Evolutionary conservation across 306 rosid species (phyloP), one percentile per base, ranked within the genome.

Genomic region (Acacia melanoxylon): DNA sequence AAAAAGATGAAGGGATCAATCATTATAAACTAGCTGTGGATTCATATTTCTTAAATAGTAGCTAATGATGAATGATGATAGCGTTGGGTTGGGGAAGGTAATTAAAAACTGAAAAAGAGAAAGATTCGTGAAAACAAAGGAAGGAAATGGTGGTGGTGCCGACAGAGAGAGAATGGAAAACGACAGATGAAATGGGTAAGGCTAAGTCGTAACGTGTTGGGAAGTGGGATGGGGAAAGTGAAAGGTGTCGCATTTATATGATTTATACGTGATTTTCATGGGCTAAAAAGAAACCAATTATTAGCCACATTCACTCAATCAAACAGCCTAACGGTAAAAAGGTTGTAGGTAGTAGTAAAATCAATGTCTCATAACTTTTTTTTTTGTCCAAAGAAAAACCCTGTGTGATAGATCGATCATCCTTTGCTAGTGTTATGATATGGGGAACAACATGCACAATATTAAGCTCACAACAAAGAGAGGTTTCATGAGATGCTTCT

Each of bases 161-260:
- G 89, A 86, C 89, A 86, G 81, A 13, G 75, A 52, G 76, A 42
- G 80, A 49, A 22, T 20, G 49, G 88, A 86, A 82, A 78, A 78
- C 33, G 86, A 86, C 88, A 86, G 46, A 6, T 31, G 63, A 8
- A 70, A 69, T 70, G 77, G 82, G 24, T 17, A 22, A n/a, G 63
- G 82, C 59, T 17, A 58, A 58, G 63, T 9, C 14, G 72, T 75
- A 79, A 27, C 82, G 22, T 70, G 59, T 68, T 69, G 79, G 80
- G 80, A 82, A 82, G 44, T 79, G 79, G 56, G 54, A 27, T 59
- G 5, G 1, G 67, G n/a, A 54, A 4, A 31, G 74, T 75, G 41
- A 58, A 58, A 10, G 22, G 63, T n/a, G 63, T 58, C 14, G 63
- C 63, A 22, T 58, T 56, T 9, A 58, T 2, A 9, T 2, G 6